phyloP scores from a whole-genome alignment of 106 monocot species.

The Chionographis japonica region DNA sequence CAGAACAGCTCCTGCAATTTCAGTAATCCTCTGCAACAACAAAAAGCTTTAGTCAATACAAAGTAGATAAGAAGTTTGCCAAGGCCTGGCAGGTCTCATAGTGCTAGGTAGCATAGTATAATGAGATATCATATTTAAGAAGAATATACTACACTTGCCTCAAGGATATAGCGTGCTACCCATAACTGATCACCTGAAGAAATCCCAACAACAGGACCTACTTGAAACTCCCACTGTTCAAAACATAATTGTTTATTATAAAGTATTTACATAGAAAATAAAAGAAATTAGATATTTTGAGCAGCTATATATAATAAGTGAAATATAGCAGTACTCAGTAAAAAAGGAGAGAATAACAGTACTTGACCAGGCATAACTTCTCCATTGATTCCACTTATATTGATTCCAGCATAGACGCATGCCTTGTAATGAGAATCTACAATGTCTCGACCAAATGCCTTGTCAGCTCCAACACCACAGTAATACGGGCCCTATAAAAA shows the following conservation, averaged over 20 bases:
- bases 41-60: not conserved
- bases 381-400: slow-evolving; percentile 53
- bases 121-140: too few species aligned
- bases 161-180: slow-evolving; percentile 75
- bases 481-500: slow-evolving; percentile 39
- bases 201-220: slow-evolving; percentile 66
- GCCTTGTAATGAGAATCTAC: slow-evolving; percentile 48
- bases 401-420: slow-evolving; percentile 48
- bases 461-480: slow-evolving; percentile 35
- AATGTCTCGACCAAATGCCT: slow-evolving; percentile 45
- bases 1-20: slow-evolving; percentile 42
- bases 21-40: slow-evolving; percentile 37
- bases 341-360: not conserved
- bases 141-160: slow-evolving; percentile 23
- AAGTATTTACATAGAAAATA: too few species aligned
- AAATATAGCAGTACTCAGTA: too few species aligned
- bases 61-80: too few species aligned
- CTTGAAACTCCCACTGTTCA: slow-evolving; percentile 79
- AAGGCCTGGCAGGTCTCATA: too few species aligned
- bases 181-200: slow-evolving; percentile 59
- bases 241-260: too few species aligned
- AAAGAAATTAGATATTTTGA: not conserved
- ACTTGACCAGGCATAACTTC: slow-evolving; percentile 63
- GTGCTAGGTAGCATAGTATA: too few species aligned
- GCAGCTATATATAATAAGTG: not conserved